phyloP scores from a whole-genome alignment of 352 stramenopile species.

The Thraustotheca clavata region DNA sequence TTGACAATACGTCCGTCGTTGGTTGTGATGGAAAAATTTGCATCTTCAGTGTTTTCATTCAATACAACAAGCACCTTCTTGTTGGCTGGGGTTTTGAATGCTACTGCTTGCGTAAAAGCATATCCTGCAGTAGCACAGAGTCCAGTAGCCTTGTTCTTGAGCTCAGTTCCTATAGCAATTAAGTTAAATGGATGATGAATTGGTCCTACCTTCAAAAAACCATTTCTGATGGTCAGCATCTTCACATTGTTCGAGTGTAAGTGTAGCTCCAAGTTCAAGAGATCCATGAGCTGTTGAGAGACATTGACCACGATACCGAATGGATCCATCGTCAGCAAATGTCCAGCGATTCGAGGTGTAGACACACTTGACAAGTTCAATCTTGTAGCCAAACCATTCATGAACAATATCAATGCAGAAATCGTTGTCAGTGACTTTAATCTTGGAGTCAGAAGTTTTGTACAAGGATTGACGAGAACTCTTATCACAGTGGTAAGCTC shows the following conservation, averaged over 20 bases:
- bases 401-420: constrained; percentile 54
- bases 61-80: constrained; percentile 74
- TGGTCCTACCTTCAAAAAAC: neutral
- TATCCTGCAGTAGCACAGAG: constrained; percentile 69
- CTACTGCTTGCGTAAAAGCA: constrained; percentile 54
- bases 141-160: constrained; percentile 9
- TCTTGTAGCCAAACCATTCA: constrained; percentile 45
- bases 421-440: constrained; percentile 48
- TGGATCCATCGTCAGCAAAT: constrained; percentile 38
- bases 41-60: constrained; percentile 77
- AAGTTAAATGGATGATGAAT: no score
- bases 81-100: constrained; percentile 66
- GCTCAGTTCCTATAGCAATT: no score
- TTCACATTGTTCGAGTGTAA: constrained; percentile 27
- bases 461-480: constrained; percentile 52
- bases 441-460: constrained; percentile 56
- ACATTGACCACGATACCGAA: constrained; percentile 55
- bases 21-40: constrained; percentile 50
- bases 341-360: constrained; percentile 62
- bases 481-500: constrained; percentile 48
- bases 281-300: constrained; percentile 62
- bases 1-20: constrained; percentile 33
- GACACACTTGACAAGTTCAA: constrained; percentile 53
- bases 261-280: constrained; percentile 35
- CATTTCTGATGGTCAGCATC: neutral